A percentile compares a stretch with the other conserved stretches of the same genome.
Conservation (phyloP, 768 basidiomycete species). For the Pulveroboletus sp. region DNA sequence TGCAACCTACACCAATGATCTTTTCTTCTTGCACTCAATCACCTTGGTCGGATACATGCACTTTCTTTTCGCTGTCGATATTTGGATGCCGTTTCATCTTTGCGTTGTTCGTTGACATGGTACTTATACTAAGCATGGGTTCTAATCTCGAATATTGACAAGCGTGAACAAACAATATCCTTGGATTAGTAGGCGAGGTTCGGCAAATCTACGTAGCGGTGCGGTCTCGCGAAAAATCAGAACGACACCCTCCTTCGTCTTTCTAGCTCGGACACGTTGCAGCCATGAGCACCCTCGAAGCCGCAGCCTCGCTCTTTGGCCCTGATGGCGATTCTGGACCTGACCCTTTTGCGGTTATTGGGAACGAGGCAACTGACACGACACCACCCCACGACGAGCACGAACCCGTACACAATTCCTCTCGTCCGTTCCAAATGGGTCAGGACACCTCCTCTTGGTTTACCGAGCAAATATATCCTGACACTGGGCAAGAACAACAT, state of each 20-base stretch:
- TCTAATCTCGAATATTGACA: slow-evolving; percentile 7
- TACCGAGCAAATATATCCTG: slow-evolving; percentile 32
- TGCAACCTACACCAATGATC: slow-evolving; percentile 27
- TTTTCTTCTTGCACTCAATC: slow-evolving; percentile 20
- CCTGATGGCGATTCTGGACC: slow-evolving; percentile 51
- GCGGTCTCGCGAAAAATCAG: slow-evolving; percentile 14
- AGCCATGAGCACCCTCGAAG: slow-evolving; percentile 66
- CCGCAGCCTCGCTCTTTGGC: slow-evolving; percentile 81
- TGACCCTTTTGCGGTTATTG: slow-evolving; percentile 65
- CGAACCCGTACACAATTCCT: slow-evolving; percentile 17
- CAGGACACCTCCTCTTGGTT: slow-evolving; percentile 40
- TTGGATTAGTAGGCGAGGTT: slow-evolving; percentile 4
- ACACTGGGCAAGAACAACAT: slow-evolving; percentile 21
- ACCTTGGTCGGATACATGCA: slow-evolving; percentile 24
- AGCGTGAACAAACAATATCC: slow-evolving; percentile 26
- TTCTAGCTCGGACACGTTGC: slow-evolving; percentile 28
- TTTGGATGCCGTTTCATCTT: slow-evolving; percentile 20
- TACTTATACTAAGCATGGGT: not conserved
- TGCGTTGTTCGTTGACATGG: not conserved
- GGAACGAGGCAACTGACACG: slow-evolving; percentile 35
- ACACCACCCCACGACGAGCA: slow-evolving; percentile 25
- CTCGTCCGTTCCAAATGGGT: slow-evolving; percentile 29
- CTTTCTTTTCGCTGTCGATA: slow-evolving; percentile 31
- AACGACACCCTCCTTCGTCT: slow-evolving; percentile 6
- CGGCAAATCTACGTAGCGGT: slow-evolving; percentile 8